A percentile compares a stretch with the other conserved stretches of the same genome.
These are phyloP conservation scores for Batrachochytrium dendrobatidis DNA, from an alignment of 371 early-diverging fungal genomes.

Conservation along the genomic window DNA sequence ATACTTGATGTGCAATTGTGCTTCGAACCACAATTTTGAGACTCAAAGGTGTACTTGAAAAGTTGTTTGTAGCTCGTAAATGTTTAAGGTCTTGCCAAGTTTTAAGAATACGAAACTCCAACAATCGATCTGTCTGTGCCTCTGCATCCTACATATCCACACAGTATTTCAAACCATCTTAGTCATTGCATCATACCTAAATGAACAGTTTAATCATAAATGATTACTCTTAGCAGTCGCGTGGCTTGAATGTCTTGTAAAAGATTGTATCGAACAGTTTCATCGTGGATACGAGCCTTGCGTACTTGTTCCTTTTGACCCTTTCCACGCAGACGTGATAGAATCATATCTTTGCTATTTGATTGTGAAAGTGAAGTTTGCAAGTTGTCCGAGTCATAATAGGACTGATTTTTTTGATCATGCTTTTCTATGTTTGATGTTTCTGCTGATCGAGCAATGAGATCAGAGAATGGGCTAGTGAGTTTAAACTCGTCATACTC, in stretches of 20 bases:
- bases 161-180: not conserved
- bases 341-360: not conserved
- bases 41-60: constrained; percentile 9
- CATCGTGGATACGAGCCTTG: not conserved
- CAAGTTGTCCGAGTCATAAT: not conserved
- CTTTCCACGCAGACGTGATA: not conserved
- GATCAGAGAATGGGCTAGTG: constrained; percentile 3
- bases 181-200: not conserved
- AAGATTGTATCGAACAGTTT: constrained; percentile 5
- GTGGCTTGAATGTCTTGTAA: constrained; percentile 23
- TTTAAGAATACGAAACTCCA: constrained; percentile 38
- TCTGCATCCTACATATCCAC: constrained; percentile 27
- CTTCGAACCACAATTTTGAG: constrained; percentile 18
- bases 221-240: constrained; percentile 21
- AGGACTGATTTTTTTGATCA: constrained; percentile 10
- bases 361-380: not conserved
- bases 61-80: constrained; percentile 15
- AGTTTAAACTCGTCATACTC: constrained; percentile 9
- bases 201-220: not conserved
- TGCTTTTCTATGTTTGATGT: constrained; percentile 7
- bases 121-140: constrained; percentile 30
- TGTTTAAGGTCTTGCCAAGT: constrained; percentile 33
- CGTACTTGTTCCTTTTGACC: not conserved
- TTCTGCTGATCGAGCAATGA: not conserved
- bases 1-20: too few species aligned